phyloP scores from a whole-genome alignment of 2,329 filamentous ascomycete genomes.

The Zarea fungicola region DNA sequence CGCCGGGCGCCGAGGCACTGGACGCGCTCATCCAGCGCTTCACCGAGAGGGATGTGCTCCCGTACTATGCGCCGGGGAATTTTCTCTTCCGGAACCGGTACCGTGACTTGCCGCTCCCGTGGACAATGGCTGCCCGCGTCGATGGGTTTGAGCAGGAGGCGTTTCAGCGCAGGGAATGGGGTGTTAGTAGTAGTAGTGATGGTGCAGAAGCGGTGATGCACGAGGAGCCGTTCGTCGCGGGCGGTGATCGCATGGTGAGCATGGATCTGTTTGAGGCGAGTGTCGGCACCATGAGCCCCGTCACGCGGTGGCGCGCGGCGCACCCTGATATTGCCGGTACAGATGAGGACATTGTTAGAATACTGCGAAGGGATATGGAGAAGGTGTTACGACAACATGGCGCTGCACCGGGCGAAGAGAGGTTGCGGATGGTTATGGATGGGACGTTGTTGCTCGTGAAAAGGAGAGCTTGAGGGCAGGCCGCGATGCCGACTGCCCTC shows the following conservation, averaged over 20 bases:
- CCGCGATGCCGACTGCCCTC: no score
- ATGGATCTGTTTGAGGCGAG: slow-evolving; percentile 32
- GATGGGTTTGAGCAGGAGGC: slow-evolving; percentile 32
- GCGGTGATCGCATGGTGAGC: slow-evolving; percentile 14
- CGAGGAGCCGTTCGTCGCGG: slow-evolving; percentile 24
- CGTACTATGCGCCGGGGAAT: slow-evolving; percentile 40
- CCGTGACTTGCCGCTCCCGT: slow-evolving; percentile 41
- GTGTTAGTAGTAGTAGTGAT: no score
- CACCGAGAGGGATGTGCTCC: slow-evolving; percentile 29
- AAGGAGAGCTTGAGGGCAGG: neutral
- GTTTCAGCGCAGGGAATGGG: slow-evolving; percentile 41
- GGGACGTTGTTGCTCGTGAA: slow-evolving; percentile 2
- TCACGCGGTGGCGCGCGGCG: slow-evolving; percentile 40
- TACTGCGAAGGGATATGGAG: slow-evolving; percentile 24
- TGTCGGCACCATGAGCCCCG: slow-evolving; percentile 33
- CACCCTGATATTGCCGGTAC: slow-evolving; percentile 36
- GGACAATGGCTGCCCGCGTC: slow-evolving; percentile 32
- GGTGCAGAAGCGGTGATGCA: no score
- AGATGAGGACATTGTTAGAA: slow-evolving; percentile 32
- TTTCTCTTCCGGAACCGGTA: slow-evolving; percentile 36
- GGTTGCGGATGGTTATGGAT: neutral
- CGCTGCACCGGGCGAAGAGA: slow-evolving; percentile 16
- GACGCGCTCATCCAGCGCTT: slow-evolving; percentile 36
- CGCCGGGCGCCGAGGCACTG: slow-evolving; percentile 36
- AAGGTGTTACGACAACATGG: slow-evolving; percentile 27